A percentile compares a stretch with the other conserved stretches of the same genome.
These are phyloP conservation scores for Coriolopsis trogii DNA, from an alignment of 1,284 basidiomycete genomes.

Conservation along the genomic window DNA sequence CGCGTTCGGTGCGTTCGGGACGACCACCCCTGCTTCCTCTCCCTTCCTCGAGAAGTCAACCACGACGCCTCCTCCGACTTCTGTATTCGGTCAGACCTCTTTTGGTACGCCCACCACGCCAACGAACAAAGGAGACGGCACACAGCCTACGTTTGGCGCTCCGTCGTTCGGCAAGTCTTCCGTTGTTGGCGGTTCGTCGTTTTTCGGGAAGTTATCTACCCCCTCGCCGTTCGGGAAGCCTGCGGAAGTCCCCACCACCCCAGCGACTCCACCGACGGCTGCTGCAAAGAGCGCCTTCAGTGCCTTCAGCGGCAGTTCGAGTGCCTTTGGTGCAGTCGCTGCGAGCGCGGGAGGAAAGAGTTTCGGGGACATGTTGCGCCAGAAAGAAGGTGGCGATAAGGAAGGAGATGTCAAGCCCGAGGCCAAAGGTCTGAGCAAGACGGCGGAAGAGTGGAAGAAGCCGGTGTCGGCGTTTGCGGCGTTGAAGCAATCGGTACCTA, in stretches of 20 bases:
- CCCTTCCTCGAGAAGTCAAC: constrained; percentile 55
- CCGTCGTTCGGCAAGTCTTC: constrained; percentile 28
- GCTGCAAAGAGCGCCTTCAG: constrained; percentile 46
- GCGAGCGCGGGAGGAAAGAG: constrained; percentile 33
- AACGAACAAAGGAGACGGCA: constrained; percentile 1
- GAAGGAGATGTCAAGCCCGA: neutral
- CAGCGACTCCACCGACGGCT: constrained; percentile 35
- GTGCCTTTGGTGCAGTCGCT: constrained; percentile 47
- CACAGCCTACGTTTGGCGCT: constrained; percentile 21
- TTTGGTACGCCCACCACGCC: constrained; percentile 20
- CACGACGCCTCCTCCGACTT: constrained; percentile 13
- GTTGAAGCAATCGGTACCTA: constrained; percentile 10
- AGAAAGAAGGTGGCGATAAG: constrained; percentile 25
- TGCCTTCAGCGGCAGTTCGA: constrained; percentile 48
- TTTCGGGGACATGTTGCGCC: constrained; percentile 44
- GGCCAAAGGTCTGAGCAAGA: constrained; percentile 14
- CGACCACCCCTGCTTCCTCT: constrained; percentile 41
- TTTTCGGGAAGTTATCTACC: constrained; percentile 43
- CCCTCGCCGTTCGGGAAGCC: constrained; percentile 33
- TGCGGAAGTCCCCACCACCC: constrained; percentile 11
- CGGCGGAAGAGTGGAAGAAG: constrained; percentile 23
- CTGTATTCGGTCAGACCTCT: constrained; percentile 19
- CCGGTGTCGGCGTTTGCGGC: constrained; percentile 26
- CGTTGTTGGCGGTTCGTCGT: too few species aligned
- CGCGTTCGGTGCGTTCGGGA: constrained; percentile 35